Evolutionary conservation across 2,329 filamentous ascomycete genomes (phyloP), one percentile per base, ranked within the genome.

Genomic region (Colletotrichum sp.): DNA sequence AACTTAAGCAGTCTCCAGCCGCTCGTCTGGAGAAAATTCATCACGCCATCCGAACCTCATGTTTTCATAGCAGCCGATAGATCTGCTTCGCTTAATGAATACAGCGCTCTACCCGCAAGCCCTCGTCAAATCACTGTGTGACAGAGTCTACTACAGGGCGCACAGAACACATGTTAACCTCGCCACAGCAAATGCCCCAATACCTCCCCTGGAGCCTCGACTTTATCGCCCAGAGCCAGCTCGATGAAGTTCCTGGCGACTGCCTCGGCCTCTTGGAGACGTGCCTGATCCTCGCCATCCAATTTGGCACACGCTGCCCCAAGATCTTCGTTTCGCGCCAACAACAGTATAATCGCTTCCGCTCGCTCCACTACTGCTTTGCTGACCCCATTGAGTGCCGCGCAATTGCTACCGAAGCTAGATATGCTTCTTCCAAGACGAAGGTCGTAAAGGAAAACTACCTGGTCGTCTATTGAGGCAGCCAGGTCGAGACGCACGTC

Each of bases 391-490:
- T 98, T 98, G 83, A 98, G 91, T 5, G 93, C 92, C 32, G 97
- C 97, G 81, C 97, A 99, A 84, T 91, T 90, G 32, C 93, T 95
- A 1, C 97, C 97, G 81, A 98, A 98, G 81, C 96, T 98, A 16
- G 94, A 94, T 9, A 88, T 92, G 79, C 93, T 96, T 72, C 93
- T 90, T 1, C 96, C 96, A 3, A 87, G 79, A 6, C 84, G 81
- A n/a, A 94, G 85, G 32, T 92, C 93, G 83, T 96, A 98, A 1
- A 98, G 89, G 80, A 94, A 95, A 0, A 90, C 92, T 34, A 96
- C 89, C 78, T 95, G 92, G 2, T 94, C 89, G 30, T 93, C 90
- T 4, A 85, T 80, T 7, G 85, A 81, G 4, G 90, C 88, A 3
- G 89, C 82, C 26, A 85, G 82, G 77, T 95, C 89, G 12, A 94